Evolutionary conservation across 169 alveolate genomes (phyloP), one percentile per base, ranked within the genome.

Genomic region (Amoebophrya sp.): DNA sequence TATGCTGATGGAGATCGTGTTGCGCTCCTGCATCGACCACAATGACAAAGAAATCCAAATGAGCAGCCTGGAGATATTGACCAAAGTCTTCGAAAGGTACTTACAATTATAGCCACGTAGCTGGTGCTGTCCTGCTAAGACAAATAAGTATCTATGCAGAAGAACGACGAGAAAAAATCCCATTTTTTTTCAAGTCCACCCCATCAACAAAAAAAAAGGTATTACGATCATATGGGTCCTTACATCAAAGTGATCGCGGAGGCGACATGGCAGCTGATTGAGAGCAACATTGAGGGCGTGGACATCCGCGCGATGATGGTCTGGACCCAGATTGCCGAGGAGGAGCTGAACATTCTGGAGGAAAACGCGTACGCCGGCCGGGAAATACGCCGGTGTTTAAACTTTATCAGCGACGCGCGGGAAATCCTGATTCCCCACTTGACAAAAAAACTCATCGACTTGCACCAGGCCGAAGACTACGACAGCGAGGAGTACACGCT

Each of bases 401-500:
- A 66, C 83, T 25, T 66, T 25, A 25, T 66, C 83, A 12, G 18
- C 83, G 83, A 66, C 83, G 83, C 83, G 35, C 35, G 35, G 38
- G 10, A 18, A 25, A 25, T 18, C 10, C 35, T 66, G 83, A n/a
- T 66, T 3, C 83, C 83, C 2, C 39, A 25, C 1, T 66, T 66
- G 83, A 66, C 83, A 1, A 25, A 7, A 25, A 66, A 66, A n/a
- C 35, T 66, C 32, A 25, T 66, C 7, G 83, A 66, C 32, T n/a
- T n/a, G 32, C 39, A 18, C 32, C 83, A 66, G 35, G 83, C 29
- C 2, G 83, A 66, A n/a, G 83, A 66, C 35, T 66, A 66, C 32
- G 83, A 66, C 83, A 66, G 83, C 35, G 83, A 66, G 10, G 83
- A 66, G 32, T 66, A 66, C 83, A 66, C 83, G 83, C 35, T 66